Evolutionary conservation across 257 asterid genomes (phyloP).

Genomic region (Solanum paucissectum): DNA sequence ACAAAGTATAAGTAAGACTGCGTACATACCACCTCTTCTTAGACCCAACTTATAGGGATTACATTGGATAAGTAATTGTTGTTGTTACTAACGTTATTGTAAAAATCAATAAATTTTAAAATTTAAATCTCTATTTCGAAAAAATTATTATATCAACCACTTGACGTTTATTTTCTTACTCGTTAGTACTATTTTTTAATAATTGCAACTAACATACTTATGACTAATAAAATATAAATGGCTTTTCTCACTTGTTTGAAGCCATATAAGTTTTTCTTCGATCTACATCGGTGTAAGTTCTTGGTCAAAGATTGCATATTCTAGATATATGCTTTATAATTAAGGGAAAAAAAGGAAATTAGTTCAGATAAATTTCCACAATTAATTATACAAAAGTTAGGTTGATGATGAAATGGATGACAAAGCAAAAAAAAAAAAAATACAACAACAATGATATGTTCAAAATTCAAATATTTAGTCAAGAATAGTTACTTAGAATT

Average conservation of each 20-base stretch:
- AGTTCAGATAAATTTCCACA: neutral
- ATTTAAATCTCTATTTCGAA: no score
- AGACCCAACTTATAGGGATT: neutral
- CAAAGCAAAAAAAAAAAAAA: neutral
- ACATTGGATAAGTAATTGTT: no score
- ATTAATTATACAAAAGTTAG: neutral
- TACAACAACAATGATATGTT: neutral
- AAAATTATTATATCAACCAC: neutral
- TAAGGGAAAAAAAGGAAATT: neutral
- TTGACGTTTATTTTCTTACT: neutral
- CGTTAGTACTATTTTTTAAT: neutral
- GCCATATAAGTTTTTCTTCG: neutral
- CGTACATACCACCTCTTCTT: neutral
- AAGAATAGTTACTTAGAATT: neutral
- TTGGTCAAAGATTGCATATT: neutral
- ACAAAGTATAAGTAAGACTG: fast-evolving
- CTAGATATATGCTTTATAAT: neutral
- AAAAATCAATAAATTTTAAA: neutral
- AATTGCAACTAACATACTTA: no score
- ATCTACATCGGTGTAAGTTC: neutral
- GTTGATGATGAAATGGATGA: neutral
- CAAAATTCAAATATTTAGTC: neutral
- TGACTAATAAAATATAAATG: neutral
- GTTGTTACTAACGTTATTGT: neutral
- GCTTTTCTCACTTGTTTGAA: neutral